Conservation (phyloP, 768 basidiomycete species). For the Boletus insuetus region DNA sequence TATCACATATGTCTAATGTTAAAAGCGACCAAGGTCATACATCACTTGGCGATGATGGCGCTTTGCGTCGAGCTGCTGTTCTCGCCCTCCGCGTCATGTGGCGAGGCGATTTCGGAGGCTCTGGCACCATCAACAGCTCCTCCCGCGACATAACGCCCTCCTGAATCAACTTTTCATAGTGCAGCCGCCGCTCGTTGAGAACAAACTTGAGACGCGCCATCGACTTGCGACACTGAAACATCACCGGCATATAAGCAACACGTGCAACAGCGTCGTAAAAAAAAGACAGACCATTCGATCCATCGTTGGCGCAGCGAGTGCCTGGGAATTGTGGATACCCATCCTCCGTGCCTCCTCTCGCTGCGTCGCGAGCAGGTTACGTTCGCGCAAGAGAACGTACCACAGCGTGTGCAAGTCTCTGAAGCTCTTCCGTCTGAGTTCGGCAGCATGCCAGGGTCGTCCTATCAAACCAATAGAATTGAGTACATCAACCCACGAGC, state of each 20-base stretch:
- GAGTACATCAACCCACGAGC: constrained; percentile 1
- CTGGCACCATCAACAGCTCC: constrained; percentile 14
- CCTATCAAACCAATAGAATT: constrained; percentile 45
- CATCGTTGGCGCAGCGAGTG: constrained; percentile 29
- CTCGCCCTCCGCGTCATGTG: constrained; percentile 23
- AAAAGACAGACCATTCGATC: constrained; percentile 44
- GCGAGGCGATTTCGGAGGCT: constrained; percentile 8
- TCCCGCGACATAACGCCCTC: constrained; percentile 21
- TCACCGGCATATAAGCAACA: constrained; percentile 4
- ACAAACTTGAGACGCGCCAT: constrained; percentile 97
- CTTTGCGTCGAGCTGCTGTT: constrained; percentile 16
- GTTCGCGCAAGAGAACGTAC: constrained; percentile 87
- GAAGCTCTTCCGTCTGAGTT: constrained; percentile 89
- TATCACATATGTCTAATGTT: constrained; percentile 12
- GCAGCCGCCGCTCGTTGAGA: constrained; percentile 84
- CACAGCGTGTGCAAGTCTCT: constrained; percentile 91
- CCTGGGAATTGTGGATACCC: constrained; percentile 37
- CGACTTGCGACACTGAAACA: constrained; percentile 76
- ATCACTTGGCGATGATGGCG: not conserved
- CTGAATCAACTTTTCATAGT: constrained; percentile 50
- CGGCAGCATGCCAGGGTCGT: constrained; percentile 81
- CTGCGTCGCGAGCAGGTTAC: constrained; percentile 89
- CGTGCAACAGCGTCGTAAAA: not conserved
- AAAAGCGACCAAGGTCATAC: constrained; percentile 3
- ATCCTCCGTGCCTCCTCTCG: constrained; percentile 70